Conservation (phyloP, 78 protist species). For the Pelomyxa schiedti region DNA sequence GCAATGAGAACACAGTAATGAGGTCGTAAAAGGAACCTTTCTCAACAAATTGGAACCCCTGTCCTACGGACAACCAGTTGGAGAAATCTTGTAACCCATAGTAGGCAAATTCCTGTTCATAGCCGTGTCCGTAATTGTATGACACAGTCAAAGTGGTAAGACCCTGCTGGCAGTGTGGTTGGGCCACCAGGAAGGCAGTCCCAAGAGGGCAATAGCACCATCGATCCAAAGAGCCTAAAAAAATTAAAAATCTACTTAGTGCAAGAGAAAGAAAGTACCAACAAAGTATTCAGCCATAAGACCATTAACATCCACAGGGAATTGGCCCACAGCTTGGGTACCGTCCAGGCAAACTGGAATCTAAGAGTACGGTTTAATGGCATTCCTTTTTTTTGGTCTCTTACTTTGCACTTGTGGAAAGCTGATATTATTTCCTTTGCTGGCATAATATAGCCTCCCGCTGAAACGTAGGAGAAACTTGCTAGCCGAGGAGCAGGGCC, state of each 20-base stretch:
- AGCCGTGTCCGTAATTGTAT: neutral
- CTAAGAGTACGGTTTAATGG: too few species aligned
- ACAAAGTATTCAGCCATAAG: slow-evolving; percentile 7
- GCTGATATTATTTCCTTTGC: neutral
- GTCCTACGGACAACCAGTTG: neutral
- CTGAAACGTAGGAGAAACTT: slow-evolving; percentile 18
- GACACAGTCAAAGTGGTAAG: neutral
- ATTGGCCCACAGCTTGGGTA: slow-evolving; percentile 16
- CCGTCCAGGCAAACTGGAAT: slow-evolving; percentile 14
- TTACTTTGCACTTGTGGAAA: slow-evolving; percentile 3
- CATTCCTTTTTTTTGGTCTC: too few species aligned
- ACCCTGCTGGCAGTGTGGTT: slow-evolving; percentile 2
- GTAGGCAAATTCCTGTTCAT: neutral
- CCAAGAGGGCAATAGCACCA: slow-evolving; percentile 15
- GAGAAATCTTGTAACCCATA: neutral
- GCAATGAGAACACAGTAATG: too few species aligned
- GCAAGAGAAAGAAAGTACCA: too few species aligned
- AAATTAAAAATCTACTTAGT: too few species aligned
- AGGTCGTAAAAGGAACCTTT: too few species aligned
- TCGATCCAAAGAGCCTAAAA: too few species aligned
- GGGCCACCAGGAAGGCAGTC: slow-evolving; percentile 10
- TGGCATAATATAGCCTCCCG: slow-evolving; percentile 5
- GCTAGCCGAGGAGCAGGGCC: slow-evolving; percentile 19
- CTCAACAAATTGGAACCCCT: neutral
- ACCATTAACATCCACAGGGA: neutral